phyloP scores from a whole-genome alignment of 2,329 filamentous ascomycete genomes.

The Pseudopithomyces maydicus region DNA sequence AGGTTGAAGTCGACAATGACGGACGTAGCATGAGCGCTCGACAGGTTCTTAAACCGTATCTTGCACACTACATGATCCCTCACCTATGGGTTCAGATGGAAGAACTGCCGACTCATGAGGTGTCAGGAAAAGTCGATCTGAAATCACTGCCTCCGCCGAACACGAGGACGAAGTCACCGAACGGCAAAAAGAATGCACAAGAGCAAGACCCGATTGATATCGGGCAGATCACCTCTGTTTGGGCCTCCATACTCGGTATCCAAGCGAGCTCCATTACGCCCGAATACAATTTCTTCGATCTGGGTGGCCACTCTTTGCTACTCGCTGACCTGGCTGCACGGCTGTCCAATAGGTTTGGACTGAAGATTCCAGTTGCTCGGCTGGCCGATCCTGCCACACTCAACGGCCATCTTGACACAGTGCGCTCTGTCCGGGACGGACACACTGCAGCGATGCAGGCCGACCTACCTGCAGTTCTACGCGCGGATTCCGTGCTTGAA shows the following conservation, averaged over 20 bases:
- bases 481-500: slow-evolving; percentile 69
- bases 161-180: slow-evolving; percentile 51
- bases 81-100: slow-evolving; percentile 76
- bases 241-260: slow-evolving; percentile 73
- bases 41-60: slow-evolving; percentile 65
- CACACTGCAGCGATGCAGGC: slow-evolving; percentile 76
- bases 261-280: slow-evolving; percentile 65
- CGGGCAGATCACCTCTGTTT: slow-evolving; percentile 71
- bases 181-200: slow-evolving; percentile 52
- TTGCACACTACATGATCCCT: slow-evolving; percentile 85
- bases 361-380: slow-evolving; percentile 72
- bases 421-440: slow-evolving; percentile 73
- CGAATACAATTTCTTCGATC: slow-evolving; percentile 79
- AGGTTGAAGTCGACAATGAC: slow-evolving; percentile 69
- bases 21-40: slow-evolving; percentile 74
- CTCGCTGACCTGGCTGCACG: slow-evolving; percentile 78
- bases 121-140: slow-evolving; percentile 79
- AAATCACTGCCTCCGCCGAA: slow-evolving; percentile 70
- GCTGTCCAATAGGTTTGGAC: slow-evolving; percentile 71
- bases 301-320: slow-evolving; percentile 78
- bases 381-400: slow-evolving; percentile 75
- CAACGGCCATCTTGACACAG: slow-evolving; percentile 72
- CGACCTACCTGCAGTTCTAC: slow-evolving; percentile 72
- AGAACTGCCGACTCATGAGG: slow-evolving; percentile 73
- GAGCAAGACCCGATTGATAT: slow-evolving; percentile 68